Evolutionary conservation across 495 filamentous ascomycete species (phyloP), one percentile per base, ranked within the genome.

Genomic region (Annulohypoxylon bovei): DNA sequence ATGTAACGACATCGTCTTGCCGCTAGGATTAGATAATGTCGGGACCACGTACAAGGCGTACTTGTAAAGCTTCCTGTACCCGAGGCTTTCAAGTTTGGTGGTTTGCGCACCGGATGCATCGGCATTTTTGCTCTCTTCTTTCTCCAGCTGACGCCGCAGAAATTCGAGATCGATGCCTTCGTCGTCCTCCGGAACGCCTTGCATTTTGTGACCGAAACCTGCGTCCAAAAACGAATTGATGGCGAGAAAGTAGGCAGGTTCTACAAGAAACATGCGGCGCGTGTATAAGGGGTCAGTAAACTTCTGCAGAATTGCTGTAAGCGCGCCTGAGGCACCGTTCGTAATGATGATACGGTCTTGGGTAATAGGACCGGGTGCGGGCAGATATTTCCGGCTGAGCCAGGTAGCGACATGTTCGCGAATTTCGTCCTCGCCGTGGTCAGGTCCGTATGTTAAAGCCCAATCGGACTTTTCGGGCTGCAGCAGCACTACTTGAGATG

Each of bases 31-130:
- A 3, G 89, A 87, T 69, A 92, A 92, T 0, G 90, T 93, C 0
- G 92, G 92, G 5, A 91, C 89, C 16, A 85, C 85, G 72, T 95
- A 95, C 64, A 95, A 88, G 64, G 93, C 74, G 71, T 93, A 89
- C 37, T 84, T 86, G 78, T 93, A 95, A 55, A 90, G 85, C 72
- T 90, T 92, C 49, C 70, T 72, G 69, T 81, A 86, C 39, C 73
- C 75, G 9, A 70, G 67, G 40, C 28, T 11, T 4, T 16, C 46
- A 28, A 73, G 73, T 35, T 75, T 67, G 4, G 52, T 62, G 8
- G 27, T 6, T 42, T 28, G 28, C 18, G 16, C 16, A 2, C 27
- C 42, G 8, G 12, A 20, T 5, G 12, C 33, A 67, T 39, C 44
- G 25, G 20, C 22, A 58, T 8, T 72, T 73, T 49, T 74, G 12